Base-by-base conservation (phyloP, 495 filamentous ascomycete genomes). In the Penicillium dipodomyicola region DNA sequence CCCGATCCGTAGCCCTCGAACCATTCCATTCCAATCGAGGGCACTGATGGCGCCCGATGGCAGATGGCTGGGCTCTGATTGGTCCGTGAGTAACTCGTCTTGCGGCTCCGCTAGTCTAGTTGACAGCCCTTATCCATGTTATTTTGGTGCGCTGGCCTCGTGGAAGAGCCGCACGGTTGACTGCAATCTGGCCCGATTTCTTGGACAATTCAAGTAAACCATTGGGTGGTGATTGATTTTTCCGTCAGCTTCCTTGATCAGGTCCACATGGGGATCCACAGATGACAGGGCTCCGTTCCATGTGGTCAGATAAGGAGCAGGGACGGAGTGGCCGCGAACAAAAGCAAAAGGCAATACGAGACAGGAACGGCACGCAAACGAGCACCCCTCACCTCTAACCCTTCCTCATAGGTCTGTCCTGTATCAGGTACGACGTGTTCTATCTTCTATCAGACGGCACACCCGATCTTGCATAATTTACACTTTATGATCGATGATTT, bases 381-480 rank as follows among this genome's bases (percentile, higher is more conserved):
- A 59, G 37, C 29, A 41, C 11, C 39, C 35, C 50, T 15, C 44
- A 58, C 44, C 11, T 47, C 56, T 27, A 35, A 54, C 33, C 11
- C 14, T 54, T 43, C 54, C 29, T 45, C 20, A 50, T 55, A 59
- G 52, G 51, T 59, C 45, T 29, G 20, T 19, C 27, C 22, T 37
- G 39, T 43, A 55, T 51, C 39, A 20, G 51, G 45, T 49, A 50
- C 55, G 57, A 59, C 57, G 52, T 59, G 57, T 59, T 32, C 57
- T 55, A 50, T 59, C 45, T 12, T 51, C 12, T n/a, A 39, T 22
- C 3, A n/a, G 49, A 19, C 20, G 20, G 39, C 1, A 49, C 51
- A 50, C 27, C 54, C 25, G 25, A 57, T 50, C 17, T 51, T 5
- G 25, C 37, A 57, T 33, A 35, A 33, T 57, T 29, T 50, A 57